These are phyloP conservation scores for Pseudogymnoascus sp. DNA, from an alignment of 2,329 filamentous ascomycete species.

Conservation along the genomic window DNA sequence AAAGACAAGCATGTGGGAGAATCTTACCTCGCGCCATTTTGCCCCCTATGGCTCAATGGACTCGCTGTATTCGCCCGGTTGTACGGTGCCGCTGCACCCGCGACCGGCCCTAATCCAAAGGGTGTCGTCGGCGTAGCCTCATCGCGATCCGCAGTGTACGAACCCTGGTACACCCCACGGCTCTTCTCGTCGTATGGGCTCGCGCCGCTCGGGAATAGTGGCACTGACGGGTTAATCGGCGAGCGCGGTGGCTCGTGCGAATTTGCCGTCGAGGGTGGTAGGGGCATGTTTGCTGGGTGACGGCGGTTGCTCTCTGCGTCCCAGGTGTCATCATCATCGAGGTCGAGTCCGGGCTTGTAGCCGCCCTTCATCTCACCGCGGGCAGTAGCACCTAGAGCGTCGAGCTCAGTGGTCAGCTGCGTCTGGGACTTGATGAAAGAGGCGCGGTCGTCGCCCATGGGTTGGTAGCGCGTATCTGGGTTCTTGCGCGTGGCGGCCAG, in stretches of 20 bases:
- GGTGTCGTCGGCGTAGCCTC: conserved; percentile 20
- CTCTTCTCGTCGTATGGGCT: conserved; percentile 28
- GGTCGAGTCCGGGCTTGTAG: conserved; percentile 52
- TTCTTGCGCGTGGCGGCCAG: conserved; percentile 87
- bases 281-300: conserved; percentile 34
- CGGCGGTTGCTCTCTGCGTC: conserved; percentile 50
- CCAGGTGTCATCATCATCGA: conserved; percentile 68
- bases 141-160: conserved; percentile 20
- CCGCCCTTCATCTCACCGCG: conserved; percentile 67
- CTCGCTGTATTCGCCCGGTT: conserved; percentile 33
- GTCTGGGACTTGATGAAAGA: conserved; percentile 97
- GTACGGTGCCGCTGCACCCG: conserved; percentile 15
- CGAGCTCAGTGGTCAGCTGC: conserved; percentile 80
- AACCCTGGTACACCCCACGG: conserved; percentile 22
- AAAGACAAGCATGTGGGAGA: not conserved
- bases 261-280: conserved; percentile 29
- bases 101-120: not conserved
- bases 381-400: conserved; percentile 82
- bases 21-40: conserved; percentile 42
- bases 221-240: conserved; percentile 45
- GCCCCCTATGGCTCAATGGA: conserved; percentile 33
- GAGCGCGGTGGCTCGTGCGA: conserved; percentile 36
- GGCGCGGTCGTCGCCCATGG: conserved; percentile 91
- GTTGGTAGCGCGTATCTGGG: conserved; percentile 89
- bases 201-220: conserved; percentile 40